Evolutionary conservation across 768 basidiomycete genomes (phyloP).

Genomic region (Pleurotus tuoliensis): DNA sequence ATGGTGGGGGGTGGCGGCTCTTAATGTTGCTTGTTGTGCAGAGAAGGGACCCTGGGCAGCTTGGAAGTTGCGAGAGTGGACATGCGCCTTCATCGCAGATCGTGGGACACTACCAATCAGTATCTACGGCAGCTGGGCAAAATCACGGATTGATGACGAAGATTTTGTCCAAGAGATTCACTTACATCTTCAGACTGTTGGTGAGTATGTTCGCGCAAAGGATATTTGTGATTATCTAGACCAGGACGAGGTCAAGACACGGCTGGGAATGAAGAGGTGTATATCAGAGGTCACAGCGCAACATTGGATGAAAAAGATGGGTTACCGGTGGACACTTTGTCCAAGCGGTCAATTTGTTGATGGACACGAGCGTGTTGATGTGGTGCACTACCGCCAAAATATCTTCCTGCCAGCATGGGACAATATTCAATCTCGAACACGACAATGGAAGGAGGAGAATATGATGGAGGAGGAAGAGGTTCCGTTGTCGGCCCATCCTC

Average conservation of each 20-base stretch:
- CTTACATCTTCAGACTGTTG: slow-evolving; percentile 13
- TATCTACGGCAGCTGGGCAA: neutral
- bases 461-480: neutral
- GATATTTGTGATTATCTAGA: slow-evolving; percentile 15
- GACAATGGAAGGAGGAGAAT: slow-evolving; percentile 8
- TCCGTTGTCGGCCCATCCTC: neutral
- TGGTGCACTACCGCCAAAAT: slow-evolving; percentile 23
- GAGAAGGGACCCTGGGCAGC: neutral
- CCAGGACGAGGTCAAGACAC: slow-evolving; percentile 12
- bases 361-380: slow-evolving; percentile 30
- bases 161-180: slow-evolving; percentile 19
- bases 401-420: slow-evolving; percentile 19
- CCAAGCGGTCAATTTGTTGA: slow-evolving; percentile 26
- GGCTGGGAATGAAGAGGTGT: slow-evolving; percentile 9
- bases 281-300: slow-evolving; percentile 16
- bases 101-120: slow-evolving; percentile 7
- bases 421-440: slow-evolving; percentile 1
- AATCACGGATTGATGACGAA: slow-evolving; percentile 15
- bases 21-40: neutral
- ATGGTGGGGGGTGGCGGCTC: neutral
- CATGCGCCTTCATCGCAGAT: slow-evolving; percentile 14
- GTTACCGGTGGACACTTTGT: slow-evolving; percentile 12
- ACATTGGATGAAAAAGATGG: slow-evolving; percentile 16
- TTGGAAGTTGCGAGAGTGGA: slow-evolving; percentile 16
- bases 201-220: slow-evolving; percentile 14